Percentiles rank a stretch among this genome's conserved stretches.
phyloP scores from a whole-genome alignment of 2,329 filamentous ascomycete genomes.

The Colletotrichum truncatum region DNA sequence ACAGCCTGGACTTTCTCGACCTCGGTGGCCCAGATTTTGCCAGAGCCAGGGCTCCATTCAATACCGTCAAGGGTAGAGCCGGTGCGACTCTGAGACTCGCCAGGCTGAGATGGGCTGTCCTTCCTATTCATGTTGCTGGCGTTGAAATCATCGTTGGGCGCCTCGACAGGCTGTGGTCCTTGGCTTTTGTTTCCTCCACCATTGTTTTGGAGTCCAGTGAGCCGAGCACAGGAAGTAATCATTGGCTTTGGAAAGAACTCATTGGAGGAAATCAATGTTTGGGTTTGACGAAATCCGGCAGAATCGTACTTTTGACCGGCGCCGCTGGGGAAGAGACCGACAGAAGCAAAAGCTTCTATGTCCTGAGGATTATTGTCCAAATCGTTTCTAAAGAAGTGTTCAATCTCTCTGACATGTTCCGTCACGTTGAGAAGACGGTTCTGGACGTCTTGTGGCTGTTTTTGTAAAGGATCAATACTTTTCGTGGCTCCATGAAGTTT shows the following conservation, averaged over 20 bases:
- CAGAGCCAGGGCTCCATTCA: neutral
- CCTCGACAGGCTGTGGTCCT: no score
- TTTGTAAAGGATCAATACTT: neutral
- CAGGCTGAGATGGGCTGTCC: neutral
- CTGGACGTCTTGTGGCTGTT: neutral
- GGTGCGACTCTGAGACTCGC: neutral
- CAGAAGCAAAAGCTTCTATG: neutral
- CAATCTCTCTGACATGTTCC: constrained; percentile 12
- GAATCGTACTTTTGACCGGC: neutral
- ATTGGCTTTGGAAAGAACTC: no score
- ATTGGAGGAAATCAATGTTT: neutral
- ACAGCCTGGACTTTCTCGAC: constrained; percentile 3
- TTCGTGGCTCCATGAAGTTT: neutral
- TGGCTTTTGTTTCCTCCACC: no score
- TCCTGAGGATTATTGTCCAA: constrained; percentile 9
- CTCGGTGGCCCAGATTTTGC: constrained; percentile 6
- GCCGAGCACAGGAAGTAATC: no score
- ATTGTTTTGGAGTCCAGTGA: no score
- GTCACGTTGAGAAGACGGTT: constrained; percentile 1
- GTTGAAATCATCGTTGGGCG: no score
- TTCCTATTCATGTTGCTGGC: no score
- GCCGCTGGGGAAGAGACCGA: neutral
- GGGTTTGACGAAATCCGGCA: neutral
- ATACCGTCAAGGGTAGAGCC: neutral
- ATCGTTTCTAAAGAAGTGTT: neutral